phyloP scores from a whole-genome alignment of 129 eudicot species.

The Glebionis coronaria region DNA sequence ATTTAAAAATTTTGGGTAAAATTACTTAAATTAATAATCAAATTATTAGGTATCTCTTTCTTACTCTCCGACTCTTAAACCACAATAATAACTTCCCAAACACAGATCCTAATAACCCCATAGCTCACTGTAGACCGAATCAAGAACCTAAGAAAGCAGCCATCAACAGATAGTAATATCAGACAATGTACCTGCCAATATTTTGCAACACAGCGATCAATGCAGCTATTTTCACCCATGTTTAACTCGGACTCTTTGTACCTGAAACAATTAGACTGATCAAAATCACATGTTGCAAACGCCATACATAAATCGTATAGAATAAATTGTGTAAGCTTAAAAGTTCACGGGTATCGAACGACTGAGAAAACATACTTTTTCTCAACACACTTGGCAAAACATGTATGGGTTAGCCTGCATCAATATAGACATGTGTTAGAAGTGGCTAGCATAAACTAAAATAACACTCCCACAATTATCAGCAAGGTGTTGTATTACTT shows the following conservation, averaged over 20 bases:
- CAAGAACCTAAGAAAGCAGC: not conserved
- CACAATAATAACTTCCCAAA: no score
- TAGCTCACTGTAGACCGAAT: not conserved
- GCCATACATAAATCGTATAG: not conserved
- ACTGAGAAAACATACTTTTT: slow-evolving; percentile 35
- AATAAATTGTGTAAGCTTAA: not conserved
- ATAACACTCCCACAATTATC: no score
- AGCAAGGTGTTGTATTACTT: no score
- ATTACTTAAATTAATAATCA: no score
- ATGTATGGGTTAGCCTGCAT: slow-evolving; percentile 81
- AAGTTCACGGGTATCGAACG: no score
- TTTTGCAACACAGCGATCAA: slow-evolving; percentile 89
- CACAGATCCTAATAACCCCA: no score
- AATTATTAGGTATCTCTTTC: no score
- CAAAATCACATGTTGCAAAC: not conserved
- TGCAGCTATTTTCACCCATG: slow-evolving; percentile 92
- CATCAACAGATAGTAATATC: not conserved
- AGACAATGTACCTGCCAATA: slow-evolving; percentile 70
- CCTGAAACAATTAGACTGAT: slow-evolving; percentile 30
- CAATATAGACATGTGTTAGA: slow-evolving; percentile 14
- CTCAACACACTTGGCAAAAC: slow-evolving; percentile 82
- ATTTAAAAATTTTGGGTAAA: no score
- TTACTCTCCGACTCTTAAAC: no score
- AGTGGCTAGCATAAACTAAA: no score
- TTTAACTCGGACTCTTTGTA: slow-evolving; percentile 85